A percentile compares a stretch with the other conserved stretches of the same genome.
phyloP scores from a whole-genome alignment of 108 stramenopile species.

The Pinguiococcus pyrenoidosus region DNA sequence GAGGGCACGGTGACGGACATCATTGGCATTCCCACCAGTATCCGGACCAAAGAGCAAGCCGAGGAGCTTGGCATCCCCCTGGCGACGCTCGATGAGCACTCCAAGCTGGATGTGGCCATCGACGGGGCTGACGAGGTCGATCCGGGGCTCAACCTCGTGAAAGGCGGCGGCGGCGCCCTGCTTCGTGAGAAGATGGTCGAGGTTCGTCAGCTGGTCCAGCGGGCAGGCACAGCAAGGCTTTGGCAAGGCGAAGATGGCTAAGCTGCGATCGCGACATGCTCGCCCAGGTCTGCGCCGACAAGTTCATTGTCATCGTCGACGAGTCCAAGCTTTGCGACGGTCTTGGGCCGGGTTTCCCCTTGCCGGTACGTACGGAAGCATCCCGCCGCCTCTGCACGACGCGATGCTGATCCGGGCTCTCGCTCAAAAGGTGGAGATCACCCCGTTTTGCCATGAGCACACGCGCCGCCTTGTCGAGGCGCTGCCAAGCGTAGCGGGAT shows the following conservation, averaged over 20 bases:
- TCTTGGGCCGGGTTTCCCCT: constrained; percentile 79
- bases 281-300: constrained; percentile 40
- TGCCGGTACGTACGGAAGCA: no score
- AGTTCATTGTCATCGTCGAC: constrained; percentile 72
- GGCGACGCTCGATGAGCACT: constrained; percentile 79
- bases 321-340: constrained; percentile 87
- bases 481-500: constrained; percentile 64
- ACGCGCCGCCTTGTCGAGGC: constrained; percentile 67
- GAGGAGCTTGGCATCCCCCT: constrained; percentile 77
- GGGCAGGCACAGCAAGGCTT: no score
- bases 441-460: constrained; percentile 92
- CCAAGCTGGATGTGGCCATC: constrained; percentile 91
- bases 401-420: no score
- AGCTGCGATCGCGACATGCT: no score
- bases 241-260: no score
- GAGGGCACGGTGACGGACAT: constrained; percentile 81
- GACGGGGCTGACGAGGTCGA: constrained; percentile 98
- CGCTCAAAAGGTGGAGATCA: constrained; percentile 94
- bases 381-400: no score
- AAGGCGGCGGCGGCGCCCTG: constrained; percentile 91
- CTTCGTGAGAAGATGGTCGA: constrained; percentile 96
- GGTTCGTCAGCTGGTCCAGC: no score
- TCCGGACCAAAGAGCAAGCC: constrained; percentile 89
- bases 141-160: constrained; percentile 81
- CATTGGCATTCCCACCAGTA: constrained; percentile 88